A percentile compares a stretch with the other conserved stretches of the same genome.
Conservation (phyloP, 805 yeast species). For the Komagataella kurtzmanii region DNA sequence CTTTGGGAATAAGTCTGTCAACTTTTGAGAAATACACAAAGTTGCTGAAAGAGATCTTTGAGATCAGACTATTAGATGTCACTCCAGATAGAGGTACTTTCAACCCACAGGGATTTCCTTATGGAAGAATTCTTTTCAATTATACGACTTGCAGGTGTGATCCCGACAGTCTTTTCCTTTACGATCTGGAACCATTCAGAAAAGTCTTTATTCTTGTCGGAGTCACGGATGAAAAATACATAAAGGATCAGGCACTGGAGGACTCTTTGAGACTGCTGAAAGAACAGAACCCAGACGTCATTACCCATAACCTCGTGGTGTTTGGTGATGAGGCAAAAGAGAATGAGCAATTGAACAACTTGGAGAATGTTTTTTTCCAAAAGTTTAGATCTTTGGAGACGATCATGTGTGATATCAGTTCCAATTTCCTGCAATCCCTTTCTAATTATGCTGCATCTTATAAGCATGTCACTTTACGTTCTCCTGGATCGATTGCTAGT, state of each 20-base stretch:
- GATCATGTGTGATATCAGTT: slow-evolving; percentile 58
- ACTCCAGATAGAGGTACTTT: slow-evolving; percentile 53
- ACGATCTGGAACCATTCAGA: slow-evolving; percentile 84
- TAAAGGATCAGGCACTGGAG: slow-evolving; percentile 12
- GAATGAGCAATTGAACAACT: slow-evolving; percentile 1
- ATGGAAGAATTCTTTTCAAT: slow-evolving; percentile 57
- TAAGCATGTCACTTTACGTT: slow-evolving; percentile 66
- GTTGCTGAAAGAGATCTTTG: slow-evolving; percentile 33
- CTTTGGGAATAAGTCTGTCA: slow-evolving; percentile 35
- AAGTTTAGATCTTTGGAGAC: slow-evolving; percentile 31
- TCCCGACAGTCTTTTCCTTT: slow-evolving; percentile 50
- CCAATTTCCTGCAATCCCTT: slow-evolving; percentile 47
- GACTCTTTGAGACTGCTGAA: slow-evolving; percentile 25
- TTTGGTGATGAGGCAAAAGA: slow-evolving; percentile 30
- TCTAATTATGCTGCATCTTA: slow-evolving; percentile 62
- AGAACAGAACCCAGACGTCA: slow-evolving; percentile 32
- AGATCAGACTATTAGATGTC: slow-evolving; percentile 65
- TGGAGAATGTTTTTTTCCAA: background rate
- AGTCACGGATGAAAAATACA: slow-evolving; percentile 16
- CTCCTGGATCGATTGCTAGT: slow-evolving; percentile 59
- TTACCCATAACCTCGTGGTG: slow-evolving; percentile 39
- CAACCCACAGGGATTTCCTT: slow-evolving; percentile 78
- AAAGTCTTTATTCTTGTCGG: slow-evolving; percentile 56
- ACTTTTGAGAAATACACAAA: slow-evolving; percentile 29
- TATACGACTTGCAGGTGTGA: slow-evolving; percentile 32